Evolutionary conservation across 257 asterid species (phyloP).

Genomic region (Osmanthus fragrans): DNA sequence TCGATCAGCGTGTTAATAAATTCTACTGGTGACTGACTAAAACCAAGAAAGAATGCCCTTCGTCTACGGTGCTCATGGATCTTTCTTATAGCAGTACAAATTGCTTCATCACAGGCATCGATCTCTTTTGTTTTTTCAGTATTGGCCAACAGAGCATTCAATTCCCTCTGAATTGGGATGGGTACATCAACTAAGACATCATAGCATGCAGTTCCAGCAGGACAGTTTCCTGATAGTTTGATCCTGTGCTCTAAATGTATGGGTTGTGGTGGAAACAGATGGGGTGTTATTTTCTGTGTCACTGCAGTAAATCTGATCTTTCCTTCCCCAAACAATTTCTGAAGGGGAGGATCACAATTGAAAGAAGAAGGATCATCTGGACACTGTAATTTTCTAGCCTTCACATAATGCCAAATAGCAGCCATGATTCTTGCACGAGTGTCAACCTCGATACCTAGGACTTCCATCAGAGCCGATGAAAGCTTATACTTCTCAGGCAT

Average conservation of each 20-base stretch:
- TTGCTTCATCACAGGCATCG: slow-evolving; percentile 91
- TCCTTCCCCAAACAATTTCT: slow-evolving; percentile 77
- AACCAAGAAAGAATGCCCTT: slow-evolving; percentile 95
- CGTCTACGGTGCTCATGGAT: slow-evolving; percentile 91
- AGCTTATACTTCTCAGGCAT: slow-evolving; percentile 86
- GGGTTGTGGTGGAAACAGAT: slow-evolving; percentile 83
- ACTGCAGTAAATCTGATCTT: slow-evolving; percentile 80
- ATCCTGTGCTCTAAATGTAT: slow-evolving; percentile 91
- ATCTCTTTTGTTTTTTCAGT: slow-evolving; percentile 94
- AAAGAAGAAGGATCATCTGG: slow-evolving; percentile 82
- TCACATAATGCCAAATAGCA: slow-evolving; percentile 90
- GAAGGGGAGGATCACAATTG: slow-evolving; percentile 89
- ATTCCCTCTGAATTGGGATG: slow-evolving; percentile 87
- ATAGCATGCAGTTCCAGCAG: slow-evolving; percentile 89
- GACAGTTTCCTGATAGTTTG: slow-evolving; percentile 82
- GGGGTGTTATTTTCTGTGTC: slow-evolving; percentile 74
- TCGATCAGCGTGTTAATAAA: slow-evolving; percentile 81
- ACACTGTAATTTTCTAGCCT: slow-evolving; percentile 89
- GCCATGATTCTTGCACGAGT: slow-evolving; percentile 90
- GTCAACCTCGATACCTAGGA: slow-evolving; percentile 90
- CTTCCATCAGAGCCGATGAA: slow-evolving; percentile 75
- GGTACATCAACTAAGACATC: slow-evolving; percentile 91
- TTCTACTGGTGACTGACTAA: slow-evolving; percentile 96
- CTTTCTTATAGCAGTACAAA: slow-evolving; percentile 85
- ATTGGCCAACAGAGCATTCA: slow-evolving; percentile 77